These are phyloP conservation scores for Trichosporon sp. DNA, from an alignment of 1,284 basidiomycete species.

Conservation along the genomic window DNA sequence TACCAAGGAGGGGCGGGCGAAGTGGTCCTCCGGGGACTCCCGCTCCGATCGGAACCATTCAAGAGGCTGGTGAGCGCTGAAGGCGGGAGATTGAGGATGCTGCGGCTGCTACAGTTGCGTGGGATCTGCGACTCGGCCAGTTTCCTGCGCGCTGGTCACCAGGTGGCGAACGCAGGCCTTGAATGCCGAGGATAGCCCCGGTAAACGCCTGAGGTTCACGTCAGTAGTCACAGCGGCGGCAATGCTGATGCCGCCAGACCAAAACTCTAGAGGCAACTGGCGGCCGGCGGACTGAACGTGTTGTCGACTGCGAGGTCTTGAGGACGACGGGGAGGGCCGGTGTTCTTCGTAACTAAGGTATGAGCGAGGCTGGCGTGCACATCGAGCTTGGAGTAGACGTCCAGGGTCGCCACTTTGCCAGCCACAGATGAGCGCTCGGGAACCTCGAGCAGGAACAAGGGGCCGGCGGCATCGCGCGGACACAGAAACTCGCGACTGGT, in stretches of 20 bases:
- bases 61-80: background rate
- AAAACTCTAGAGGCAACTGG: background rate
- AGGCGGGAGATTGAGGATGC: background rate
- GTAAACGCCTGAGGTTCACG: no score
- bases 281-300: background rate
- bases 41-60: background rate
- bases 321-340: background rate
- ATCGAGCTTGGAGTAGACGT: background rate
- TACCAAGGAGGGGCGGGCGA: no score
- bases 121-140: background rate
- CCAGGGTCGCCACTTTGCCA: background rate
- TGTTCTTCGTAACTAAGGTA: background rate
- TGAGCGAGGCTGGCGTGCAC: background rate
- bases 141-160: background rate
- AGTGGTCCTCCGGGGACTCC: background rate
- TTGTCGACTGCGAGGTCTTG: background rate
- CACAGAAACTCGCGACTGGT: background rate
- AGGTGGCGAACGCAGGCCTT: background rate
- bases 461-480: background rate
- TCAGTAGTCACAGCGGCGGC: background rate
- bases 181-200: background rate
- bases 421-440: background rate
- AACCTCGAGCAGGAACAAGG: background rate
- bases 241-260: background rate
- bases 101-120: background rate